Conservation (phyloP, 768 basidiomycete genomes). For the Tulasnella sp. region DNA sequence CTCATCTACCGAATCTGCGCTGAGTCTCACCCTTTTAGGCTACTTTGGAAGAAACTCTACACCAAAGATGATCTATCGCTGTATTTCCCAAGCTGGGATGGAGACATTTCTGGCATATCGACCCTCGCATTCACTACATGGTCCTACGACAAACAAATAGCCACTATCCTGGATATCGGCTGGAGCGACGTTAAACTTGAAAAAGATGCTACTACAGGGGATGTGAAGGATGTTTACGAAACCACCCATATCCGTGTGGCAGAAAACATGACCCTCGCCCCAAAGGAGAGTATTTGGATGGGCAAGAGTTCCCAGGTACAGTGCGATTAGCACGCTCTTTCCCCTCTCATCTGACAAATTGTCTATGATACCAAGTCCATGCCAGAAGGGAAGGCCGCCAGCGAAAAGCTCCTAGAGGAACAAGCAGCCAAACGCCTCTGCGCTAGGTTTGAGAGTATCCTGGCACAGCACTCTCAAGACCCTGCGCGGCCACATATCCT, state of each 20-base stretch:
- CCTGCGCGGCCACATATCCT: not conserved
- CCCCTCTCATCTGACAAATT: not conserved
- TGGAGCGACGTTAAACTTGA: conserved; percentile 1
- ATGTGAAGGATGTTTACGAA: not conserved
- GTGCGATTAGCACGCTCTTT: not conserved
- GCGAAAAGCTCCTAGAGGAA: not conserved
- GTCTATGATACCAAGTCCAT: not conserved
- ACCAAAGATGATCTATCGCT: not conserved
- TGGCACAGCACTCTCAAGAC: not conserved
- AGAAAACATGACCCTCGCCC: not conserved
- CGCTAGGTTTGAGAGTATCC: not conserved
- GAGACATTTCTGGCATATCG: not conserved
- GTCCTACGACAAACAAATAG: not conserved
- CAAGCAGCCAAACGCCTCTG: not conserved
- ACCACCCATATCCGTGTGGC: conserved; percentile 1
- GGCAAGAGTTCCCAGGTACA: not conserved
- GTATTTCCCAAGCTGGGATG: not conserved
- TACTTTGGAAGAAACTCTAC: not conserved
- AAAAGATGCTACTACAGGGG: not conserved
- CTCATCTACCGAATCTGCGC: not conserved
- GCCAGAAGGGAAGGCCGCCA: not conserved
- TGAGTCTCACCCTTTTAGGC: not conserved
- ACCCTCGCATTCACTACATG: not conserved
- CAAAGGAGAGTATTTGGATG: not conserved
- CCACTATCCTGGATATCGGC: conserved; percentile 1